Evolutionary conservation across 495 filamentous ascomycete species (phyloP), one percentile per base, ranked within the genome.

Genomic region (Penicillium lividum): DNA sequence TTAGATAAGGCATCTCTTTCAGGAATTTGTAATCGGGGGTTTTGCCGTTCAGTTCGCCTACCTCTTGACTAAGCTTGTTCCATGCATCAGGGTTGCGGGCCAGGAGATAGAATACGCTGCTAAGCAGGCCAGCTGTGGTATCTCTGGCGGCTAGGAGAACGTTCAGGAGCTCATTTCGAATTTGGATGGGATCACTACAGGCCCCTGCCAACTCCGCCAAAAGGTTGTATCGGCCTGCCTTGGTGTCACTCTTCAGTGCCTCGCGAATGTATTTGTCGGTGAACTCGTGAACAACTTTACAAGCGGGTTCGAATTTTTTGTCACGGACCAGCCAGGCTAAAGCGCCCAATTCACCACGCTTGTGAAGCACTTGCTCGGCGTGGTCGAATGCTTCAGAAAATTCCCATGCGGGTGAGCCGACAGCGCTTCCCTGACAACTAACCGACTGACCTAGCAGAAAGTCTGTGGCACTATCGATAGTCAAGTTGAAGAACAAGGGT

Each of bases 121-220:
- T 72, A 5, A 88, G 67, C 4, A 81, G 70, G 34, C 72, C 73
- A 5, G 85, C 84, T 1, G 84, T 87, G 1, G 86, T 87, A 61
- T 88, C 86, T 33, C 77, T 65, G 22, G 84, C 86, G 0, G 84
- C 86, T 1, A 82, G 64, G 9, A 87, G 74, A 48, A 87, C 75
- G 48, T 77, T 78, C 40, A 61, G 22, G 3, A 62, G 29, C 44
- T 62, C 56, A 15, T 59, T 25, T 25, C 29, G 13, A 5, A 52
- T 31, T 38, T 52, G 29, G 8, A 34, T 52, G 7, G 28, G 28
- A 36, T 52, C 49, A n/a, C 9, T n/a, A n/a, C 27, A 34, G 13
- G 13, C 10, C 3, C 31, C 33, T 25, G 49, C 28, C 15, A 52
- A 5, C 29, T 34, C 31, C 7, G 30, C 16, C 27, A 52, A 15